phyloP scores from a whole-genome alignment of 2,329 filamentous ascomycete genomes.

The Pseudopithomyces chartarum region DNA sequence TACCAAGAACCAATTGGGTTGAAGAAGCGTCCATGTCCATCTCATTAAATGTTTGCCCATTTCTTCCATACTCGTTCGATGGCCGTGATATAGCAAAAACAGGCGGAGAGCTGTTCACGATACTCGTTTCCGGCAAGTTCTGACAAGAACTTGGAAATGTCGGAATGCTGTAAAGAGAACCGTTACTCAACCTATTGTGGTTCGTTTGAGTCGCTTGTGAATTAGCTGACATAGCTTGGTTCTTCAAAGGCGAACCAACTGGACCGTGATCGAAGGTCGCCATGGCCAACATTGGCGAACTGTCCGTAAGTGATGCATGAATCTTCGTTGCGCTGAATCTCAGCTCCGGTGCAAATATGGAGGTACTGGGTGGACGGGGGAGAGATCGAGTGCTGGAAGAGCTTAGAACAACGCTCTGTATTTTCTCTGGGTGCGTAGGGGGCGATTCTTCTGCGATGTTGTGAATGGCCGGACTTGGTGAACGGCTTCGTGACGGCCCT shows the following conservation, averaged over 20 bases:
- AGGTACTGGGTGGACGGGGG: slow-evolving; percentile 32
- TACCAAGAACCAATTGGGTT: slow-evolving; percentile 20
- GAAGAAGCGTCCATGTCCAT: slow-evolving; percentile 26
- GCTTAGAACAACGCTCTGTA: slow-evolving; percentile 14
- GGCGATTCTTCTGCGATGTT: slow-evolving; percentile 47
- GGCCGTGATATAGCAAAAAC: slow-evolving; percentile 60
- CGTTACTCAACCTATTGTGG: slow-evolving; percentile 29
- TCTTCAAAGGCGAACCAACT: slow-evolving; percentile 20
- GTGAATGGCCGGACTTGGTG: slow-evolving; percentile 42
- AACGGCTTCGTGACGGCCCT: slow-evolving; percentile 44
- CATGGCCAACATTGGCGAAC: slow-evolving; percentile 47
- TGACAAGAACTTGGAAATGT: slow-evolving; percentile 77
- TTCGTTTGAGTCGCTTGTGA: slow-evolving; percentile 15
- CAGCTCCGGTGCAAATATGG: slow-evolving; percentile 43
- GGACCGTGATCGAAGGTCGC: slow-evolving; percentile 35
- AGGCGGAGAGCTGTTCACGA: slow-evolving; percentile 51
- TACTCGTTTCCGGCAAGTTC: slow-evolving; percentile 72
- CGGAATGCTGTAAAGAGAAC: slow-evolving; percentile 43
- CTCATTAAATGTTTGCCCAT: slow-evolving; percentile 16
- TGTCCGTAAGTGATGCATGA: slow-evolving; percentile 47
- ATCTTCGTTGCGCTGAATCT: slow-evolving; percentile 39
- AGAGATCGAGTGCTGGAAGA: slow-evolving; percentile 24
- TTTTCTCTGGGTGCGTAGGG: slow-evolving; percentile 14
- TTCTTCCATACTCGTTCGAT: slow-evolving; percentile 7
- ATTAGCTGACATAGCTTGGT: slow-evolving; percentile 11